Percentiles rank a stretch among this genome's conserved stretches.
Conservation (phyloP, 441 rosid species). For the Geranium incanum region DNA sequence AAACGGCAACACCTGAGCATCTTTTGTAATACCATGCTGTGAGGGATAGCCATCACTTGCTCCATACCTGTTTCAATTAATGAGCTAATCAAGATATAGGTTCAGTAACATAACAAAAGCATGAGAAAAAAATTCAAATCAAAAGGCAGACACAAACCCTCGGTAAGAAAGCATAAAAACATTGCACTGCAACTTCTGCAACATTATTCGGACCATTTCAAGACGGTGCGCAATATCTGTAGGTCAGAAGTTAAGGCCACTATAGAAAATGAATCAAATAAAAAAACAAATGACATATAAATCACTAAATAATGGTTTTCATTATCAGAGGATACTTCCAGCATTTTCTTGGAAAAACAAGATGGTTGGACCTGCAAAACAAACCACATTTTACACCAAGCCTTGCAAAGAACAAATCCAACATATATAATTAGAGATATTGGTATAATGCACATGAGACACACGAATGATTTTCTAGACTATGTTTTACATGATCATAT, state of each 20-base stretch:
- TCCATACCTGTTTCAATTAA: conserved; percentile 56
- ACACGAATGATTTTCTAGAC: neutral
- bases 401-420: conserved; percentile 2
- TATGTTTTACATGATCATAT: neutral
- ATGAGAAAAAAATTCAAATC: neutral
- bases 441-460: neutral
- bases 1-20: conserved; percentile 68
- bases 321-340: conserved; percentile 75
- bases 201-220: conserved; percentile 85
- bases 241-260: conserved; percentile 41
- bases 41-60: conserved; percentile 93
- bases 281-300: conserved; percentile 10
- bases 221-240: conserved; percentile 95
- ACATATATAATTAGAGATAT: neutral
- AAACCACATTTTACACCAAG: conserved; percentile 9
- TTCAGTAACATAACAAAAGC: neutral
- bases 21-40: conserved; percentile 75
- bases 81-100: conserved; percentile 17
- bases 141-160: conserved; percentile 48
- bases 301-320: conserved; percentile 9
- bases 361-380: conserved; percentile 85
- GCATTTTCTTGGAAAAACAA: conserved; percentile 98
- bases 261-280: conserved; percentile 3
- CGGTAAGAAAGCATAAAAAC: conserved; percentile 98
- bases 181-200: conserved; percentile 78